phyloP scores from a whole-genome alignment of 2,329 filamentous ascomycete species.

The Verticillium tricorpus region DNA sequence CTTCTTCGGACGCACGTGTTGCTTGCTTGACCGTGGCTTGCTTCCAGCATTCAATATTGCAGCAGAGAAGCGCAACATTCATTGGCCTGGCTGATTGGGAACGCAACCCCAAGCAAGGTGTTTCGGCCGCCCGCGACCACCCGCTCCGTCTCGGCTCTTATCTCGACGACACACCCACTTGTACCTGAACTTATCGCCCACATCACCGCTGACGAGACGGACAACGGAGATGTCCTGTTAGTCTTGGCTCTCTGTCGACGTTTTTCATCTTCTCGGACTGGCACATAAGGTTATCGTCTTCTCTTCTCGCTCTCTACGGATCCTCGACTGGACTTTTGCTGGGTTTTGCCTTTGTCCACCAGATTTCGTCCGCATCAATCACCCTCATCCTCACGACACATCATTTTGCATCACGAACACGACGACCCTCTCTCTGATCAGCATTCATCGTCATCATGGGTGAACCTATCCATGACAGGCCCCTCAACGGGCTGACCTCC shows the following conservation, averaged over 20 bases:
- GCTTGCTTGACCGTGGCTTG: background rate
- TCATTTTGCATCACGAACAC: background rate
- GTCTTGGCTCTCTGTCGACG: background rate
- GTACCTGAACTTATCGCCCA: background rate
- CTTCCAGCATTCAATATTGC: background rate
- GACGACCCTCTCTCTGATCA: too few relatives aligned
- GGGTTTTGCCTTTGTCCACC: background rate
- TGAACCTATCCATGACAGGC: background rate
- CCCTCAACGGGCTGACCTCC: background rate
- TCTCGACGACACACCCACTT: background rate
- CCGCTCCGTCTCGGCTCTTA: background rate
- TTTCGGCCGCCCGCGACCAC: background rate
- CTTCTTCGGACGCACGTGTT: background rate
- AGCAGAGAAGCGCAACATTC: too few relatives aligned
- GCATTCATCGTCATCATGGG: background rate
- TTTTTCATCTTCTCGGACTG: background rate
- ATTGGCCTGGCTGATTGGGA: background rate
- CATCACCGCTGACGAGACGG: background rate
- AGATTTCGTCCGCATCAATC: background rate
- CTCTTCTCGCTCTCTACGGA: background rate
- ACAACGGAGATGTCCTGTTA: background rate
- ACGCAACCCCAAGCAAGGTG: background rate
- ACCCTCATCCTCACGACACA: background rate
- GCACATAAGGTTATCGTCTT: background rate
- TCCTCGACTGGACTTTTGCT: background rate